Evolutionary conservation across 2,329 filamentous ascomycete genomes (phyloP).

Genomic region (Apiospora saccharicola): DNA sequence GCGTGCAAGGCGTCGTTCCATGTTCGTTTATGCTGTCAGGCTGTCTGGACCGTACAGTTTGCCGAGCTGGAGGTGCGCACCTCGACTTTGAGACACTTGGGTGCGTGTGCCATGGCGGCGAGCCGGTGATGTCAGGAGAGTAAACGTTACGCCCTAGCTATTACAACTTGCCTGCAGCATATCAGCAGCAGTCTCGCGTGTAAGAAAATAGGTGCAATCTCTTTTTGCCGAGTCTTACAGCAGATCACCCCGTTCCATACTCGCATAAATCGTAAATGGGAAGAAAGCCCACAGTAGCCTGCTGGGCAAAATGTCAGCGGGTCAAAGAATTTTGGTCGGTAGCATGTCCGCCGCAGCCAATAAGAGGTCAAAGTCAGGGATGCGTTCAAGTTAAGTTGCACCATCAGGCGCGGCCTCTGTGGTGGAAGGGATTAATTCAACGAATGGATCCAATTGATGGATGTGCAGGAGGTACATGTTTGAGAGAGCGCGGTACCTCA

Average conservation of each 20-base stretch:
- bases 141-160: not conserved
- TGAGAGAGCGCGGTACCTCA: not conserved
- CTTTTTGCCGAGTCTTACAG: slow-evolving; percentile 13
- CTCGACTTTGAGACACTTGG: slow-evolving; percentile 1
- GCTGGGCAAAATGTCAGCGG: slow-evolving; percentile 22
- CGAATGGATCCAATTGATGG: not conserved
- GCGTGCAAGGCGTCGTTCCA: slow-evolving; percentile 19
- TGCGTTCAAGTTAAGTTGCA: slow-evolving; percentile 15
- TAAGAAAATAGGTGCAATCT: slow-evolving; percentile 17
- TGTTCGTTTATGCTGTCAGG: not conserved
- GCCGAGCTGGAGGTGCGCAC: not conserved
- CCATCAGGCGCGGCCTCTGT: slow-evolving; percentile 16
- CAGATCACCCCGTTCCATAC: slow-evolving; percentile 18
- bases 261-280: slow-evolving; percentile 18
- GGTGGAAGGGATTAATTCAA: slow-evolving; percentile 7
- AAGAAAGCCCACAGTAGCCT: not conserved
- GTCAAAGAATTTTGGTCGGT: slow-evolving; percentile 17
- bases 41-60: slow-evolving; percentile 1
- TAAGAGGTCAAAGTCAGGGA: not conserved
- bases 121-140: not conserved
- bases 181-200: not conserved
- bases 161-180: not conserved
- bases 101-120: not conserved
- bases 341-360: slow-evolving; percentile 1
- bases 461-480: not conserved